These are phyloP conservation scores for Strombidium stylifer DNA, from an alignment of 73 alveolate species.

Conservation along the genomic window DNA sequence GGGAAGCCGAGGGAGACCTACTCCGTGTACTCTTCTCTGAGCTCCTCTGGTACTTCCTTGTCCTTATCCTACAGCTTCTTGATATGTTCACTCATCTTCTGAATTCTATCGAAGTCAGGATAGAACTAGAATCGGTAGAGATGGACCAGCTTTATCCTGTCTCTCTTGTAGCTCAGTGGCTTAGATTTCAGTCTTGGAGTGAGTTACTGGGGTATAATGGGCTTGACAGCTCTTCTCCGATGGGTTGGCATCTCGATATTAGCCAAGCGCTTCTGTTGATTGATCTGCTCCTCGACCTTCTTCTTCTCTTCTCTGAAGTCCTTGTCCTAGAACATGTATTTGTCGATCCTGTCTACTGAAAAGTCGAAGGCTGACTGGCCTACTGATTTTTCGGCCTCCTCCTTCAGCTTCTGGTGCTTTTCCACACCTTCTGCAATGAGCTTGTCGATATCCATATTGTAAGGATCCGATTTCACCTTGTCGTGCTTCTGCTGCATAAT, in stretches of 20 bases:
- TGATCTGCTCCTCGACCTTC: slow-evolving; percentile 1
- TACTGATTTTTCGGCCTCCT: slow-evolving; percentile 15
- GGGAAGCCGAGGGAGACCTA: slow-evolving; percentile 15
- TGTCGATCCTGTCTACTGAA: slow-evolving; percentile 9
- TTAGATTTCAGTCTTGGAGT: background rate
- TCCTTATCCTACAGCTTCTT: background rate
- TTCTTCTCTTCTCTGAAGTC: slow-evolving; percentile 32
- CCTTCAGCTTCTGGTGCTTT: slow-evolving; percentile 4
- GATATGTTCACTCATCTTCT: background rate
- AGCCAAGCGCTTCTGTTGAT: background rate
- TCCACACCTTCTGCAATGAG: slow-evolving; percentile 29
- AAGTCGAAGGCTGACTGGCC: slow-evolving; percentile 25
- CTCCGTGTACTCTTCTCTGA: background rate
- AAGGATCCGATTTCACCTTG: slow-evolving; percentile 9
- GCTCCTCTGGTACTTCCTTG: slow-evolving; percentile 14
- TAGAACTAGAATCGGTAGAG: slow-evolving; percentile 29
- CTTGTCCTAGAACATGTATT: slow-evolving; percentile 5
- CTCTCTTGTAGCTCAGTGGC: background rate
- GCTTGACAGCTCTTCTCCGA: background rate
- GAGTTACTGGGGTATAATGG: background rate
- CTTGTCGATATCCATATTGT: slow-evolving; percentile 4
- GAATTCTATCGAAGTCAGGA: slow-evolving; percentile 5
- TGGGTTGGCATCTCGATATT: background rate
- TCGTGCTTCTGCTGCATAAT: slow-evolving; percentile 52
- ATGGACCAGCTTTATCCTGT: background rate